Conservation (phyloP, 2,329 filamentous ascomycete genomes). For the Alternaria sp. region DNA sequence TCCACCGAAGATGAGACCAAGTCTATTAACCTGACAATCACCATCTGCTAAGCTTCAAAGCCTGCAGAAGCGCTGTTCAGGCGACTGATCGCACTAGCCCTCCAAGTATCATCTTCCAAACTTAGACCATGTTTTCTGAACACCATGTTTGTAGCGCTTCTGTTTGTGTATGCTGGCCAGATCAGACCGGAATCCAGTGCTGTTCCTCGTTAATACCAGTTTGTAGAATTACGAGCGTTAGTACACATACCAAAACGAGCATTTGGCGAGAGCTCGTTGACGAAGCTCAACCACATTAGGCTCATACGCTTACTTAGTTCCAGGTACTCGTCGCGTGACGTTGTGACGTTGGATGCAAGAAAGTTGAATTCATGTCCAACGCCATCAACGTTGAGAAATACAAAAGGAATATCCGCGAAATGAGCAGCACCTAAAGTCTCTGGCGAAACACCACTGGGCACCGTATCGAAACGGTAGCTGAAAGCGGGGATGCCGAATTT, state of each 20-base stretch:
- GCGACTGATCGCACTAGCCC: background rate
- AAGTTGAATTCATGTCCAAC: too few species aligned
- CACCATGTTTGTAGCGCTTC: background rate
- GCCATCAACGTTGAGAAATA: too few species aligned
- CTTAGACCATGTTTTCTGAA: background rate
- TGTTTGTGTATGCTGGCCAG: background rate
- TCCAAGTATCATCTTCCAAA: background rate
- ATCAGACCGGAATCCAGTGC: background rate
- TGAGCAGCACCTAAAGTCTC: too few species aligned
- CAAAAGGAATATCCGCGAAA: too few species aligned
- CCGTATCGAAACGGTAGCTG: too few species aligned
- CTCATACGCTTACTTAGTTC: slow-evolving; percentile 4
- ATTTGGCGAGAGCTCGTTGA: slow-evolving; percentile 8
- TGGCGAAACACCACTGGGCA: too few species aligned
- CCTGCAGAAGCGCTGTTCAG: background rate
- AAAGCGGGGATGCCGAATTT: too few species aligned
- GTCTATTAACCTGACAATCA: background rate
- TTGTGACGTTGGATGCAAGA: background rate
- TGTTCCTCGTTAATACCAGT: background rate
- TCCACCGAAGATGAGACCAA: background rate
- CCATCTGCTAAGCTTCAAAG: background rate
- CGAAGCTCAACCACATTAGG: slow-evolving; percentile 10
- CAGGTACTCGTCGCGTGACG: background rate
- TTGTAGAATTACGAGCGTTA: background rate
- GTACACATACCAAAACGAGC: background rate